Evolutionary conservation across 2,329 filamentous ascomycete genomes (phyloP), one percentile per base, ranked within the genome.

Genomic region (Penicillium sp.): DNA sequence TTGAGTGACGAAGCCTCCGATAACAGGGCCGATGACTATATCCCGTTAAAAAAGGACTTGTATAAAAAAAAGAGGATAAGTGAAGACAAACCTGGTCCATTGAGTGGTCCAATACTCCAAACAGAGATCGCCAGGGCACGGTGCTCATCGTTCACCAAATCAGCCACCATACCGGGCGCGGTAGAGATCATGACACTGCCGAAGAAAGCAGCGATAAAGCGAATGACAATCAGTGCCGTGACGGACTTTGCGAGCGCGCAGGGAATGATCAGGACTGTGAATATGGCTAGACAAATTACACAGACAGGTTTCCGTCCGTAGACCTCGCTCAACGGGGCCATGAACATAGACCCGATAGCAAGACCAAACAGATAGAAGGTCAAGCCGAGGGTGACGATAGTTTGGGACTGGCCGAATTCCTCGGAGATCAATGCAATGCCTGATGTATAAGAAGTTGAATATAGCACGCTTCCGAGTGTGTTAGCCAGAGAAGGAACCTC

Each of bases 181-280:
- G 95, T 96, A 12, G 86, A 85, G 26, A 96, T 86, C 84, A 95
- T 88, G 40, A 88, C 90, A 6, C 89, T 84, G 4, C 90, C 88
- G 49, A 87, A 90, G 53, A 91, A 73, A 8, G 87, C 88, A 30
- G 85, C 87, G 60, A 94, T 84, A 70, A 91, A 92, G 25, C 90
- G 82, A 46, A 87, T 79, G 5, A 89, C 78, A n/a, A 94, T 81
- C 43, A 94, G 83, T 36, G 84, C 80, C 0, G 80, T 79, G 1
- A 93, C 76, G 5, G 87, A 88, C 49, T 83, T 84, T 5, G 88
- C 86, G 26, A 92, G 69, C 11, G 83, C 89, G 63, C 86, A 86
- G 0, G 90, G 90, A 28, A 94, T 80, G 12, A 91, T 82, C 40
- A 93, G 75, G 1, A 92, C 62, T 0, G 83, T 80, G 70, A 89